These are phyloP conservation scores for Arxiozyma slooffiae DNA, from an alignment of 1,139 yeast species.

Conservation along the genomic window DNA sequence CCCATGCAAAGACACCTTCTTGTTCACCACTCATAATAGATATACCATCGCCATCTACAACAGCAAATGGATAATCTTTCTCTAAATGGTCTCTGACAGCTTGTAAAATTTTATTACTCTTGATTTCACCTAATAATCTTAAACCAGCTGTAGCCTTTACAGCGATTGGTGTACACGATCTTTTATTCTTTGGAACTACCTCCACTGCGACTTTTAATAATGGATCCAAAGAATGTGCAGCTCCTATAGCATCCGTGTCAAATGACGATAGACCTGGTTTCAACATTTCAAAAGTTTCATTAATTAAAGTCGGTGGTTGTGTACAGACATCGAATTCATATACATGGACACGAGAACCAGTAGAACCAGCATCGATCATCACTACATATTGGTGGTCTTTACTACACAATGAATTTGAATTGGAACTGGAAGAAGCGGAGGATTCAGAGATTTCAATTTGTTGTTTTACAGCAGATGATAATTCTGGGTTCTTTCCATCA, in stretches of 20 bases:
- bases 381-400: conserved; percentile 51
- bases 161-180: conserved; percentile 80
- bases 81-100: conserved; percentile 72
- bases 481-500: conserved; percentile 16
- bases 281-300: conserved; percentile 78
- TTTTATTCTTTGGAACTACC: conserved; percentile 62
- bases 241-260: conserved; percentile 70
- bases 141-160: conserved; percentile 98
- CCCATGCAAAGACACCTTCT: conserved; percentile 99
- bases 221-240: conserved; percentile 81
- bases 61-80: conserved; percentile 78
- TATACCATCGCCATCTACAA: conserved; percentile 75
- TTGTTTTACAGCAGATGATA: conserved; percentile 22
- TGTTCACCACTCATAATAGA: conserved; percentile 92
- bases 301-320: conserved; percentile 66
- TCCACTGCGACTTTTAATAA: conserved; percentile 64
- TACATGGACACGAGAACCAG: conserved; percentile 92
- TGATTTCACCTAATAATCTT: conserved; percentile 70
- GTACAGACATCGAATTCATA: conserved; percentile 82
- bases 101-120: conserved; percentile 55
- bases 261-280: conserved; percentile 87
- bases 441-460: background rate
- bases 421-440: background rate
- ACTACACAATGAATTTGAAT: conserved; percentile 18
- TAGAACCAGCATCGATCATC: conserved; percentile 95